These are phyloP conservation scores for Gynostemma pentaphyllum DNA, from an alignment of 306 rosid species.

Conservation along the genomic window DNA sequence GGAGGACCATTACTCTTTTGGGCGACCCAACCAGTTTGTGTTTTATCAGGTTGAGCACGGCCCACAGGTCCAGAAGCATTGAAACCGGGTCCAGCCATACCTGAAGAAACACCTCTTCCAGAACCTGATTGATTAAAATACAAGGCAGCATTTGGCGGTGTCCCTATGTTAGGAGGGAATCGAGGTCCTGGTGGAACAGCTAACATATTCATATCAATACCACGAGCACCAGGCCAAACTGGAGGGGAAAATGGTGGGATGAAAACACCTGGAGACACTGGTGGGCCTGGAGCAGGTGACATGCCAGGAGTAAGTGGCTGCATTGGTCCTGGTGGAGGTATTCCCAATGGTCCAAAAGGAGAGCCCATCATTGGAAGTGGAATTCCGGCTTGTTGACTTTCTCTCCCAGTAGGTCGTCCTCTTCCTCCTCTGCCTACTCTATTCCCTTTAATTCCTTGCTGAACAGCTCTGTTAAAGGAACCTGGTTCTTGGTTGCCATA, in stretches of 20 bases:
- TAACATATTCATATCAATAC: constrained; percentile 74
- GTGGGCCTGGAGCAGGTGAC: constrained; percentile 95
- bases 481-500: constrained; percentile 71
- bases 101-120: constrained; percentile 65
- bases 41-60: constrained; percentile 63
- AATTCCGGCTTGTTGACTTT: constrained; percentile 65
- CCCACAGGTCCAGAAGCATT: constrained; percentile 57
- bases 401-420: constrained; percentile 75
- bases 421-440: constrained; percentile 92
- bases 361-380: constrained; percentile 76
- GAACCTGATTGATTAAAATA: constrained; percentile 73
- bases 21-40: constrained; percentile 81
- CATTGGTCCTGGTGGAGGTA: constrained; percentile 96
- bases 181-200: constrained; percentile 81
- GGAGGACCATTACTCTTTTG: constrained; percentile 61
- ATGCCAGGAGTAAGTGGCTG: constrained; percentile 75
- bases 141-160: constrained; percentile 59
- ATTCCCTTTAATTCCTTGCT: constrained; percentile 80
- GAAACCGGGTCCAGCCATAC: constrained; percentile 62
- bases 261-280: constrained; percentile 79
- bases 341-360: constrained; percentile 82
- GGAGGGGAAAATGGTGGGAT: constrained; percentile 72
- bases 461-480: constrained; percentile 65
- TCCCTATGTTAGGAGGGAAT: constrained; percentile 50
- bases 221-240: constrained; percentile 88